Percentiles rank a stretch among this genome's conserved stretches.
Evolutionary conservation across 805 yeast genomes (phyloP).

Genomic region (Candida arabinofermentans): DNA sequence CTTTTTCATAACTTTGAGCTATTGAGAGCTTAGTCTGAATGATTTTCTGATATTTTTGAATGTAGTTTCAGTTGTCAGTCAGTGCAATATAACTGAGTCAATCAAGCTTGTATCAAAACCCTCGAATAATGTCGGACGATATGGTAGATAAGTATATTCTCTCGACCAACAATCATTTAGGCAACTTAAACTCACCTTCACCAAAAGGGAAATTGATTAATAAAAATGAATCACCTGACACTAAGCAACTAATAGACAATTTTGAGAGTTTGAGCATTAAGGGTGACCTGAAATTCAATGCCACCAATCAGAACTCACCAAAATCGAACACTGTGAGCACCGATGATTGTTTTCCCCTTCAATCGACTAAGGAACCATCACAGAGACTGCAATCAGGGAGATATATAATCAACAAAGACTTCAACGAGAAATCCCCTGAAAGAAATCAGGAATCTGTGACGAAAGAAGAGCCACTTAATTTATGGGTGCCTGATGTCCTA

Average conservation of each 20-base stretch:
- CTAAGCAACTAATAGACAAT: slow-evolving; percentile 3
- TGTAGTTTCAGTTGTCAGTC: too few relatives aligned
- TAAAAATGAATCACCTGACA: slow-evolving; percentile 7
- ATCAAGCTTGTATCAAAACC: too few relatives aligned
- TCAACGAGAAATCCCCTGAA: slow-evolving; percentile 16
- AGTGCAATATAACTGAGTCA: too few relatives aligned
- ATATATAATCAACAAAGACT: slow-evolving; percentile 16
- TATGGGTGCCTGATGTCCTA: slow-evolving; percentile 27
- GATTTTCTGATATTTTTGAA: too few relatives aligned
- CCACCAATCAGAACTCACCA: neutral
- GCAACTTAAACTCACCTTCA: neutral
- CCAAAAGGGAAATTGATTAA: slow-evolving; percentile 5
- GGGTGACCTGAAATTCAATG: neutral
- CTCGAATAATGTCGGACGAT: neutral
- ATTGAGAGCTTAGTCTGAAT: too few relatives aligned
- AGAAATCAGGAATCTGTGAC: slow-evolving; percentile 1
- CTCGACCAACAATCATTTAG: slow-evolving; percentile 3
- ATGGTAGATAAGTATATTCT: slow-evolving; percentile 2
- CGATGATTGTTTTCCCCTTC: slow-evolving; percentile 17
- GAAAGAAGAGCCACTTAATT: neutral
- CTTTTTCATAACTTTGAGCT: too few relatives aligned
- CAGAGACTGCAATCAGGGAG: slow-evolving; percentile 9
- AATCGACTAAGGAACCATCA: slow-evolving; percentile 1
- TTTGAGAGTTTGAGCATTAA: slow-evolving; percentile 4
- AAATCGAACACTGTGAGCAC: slow-evolving; percentile 19